Evolutionary conservation across 257 asterid genomes (phyloP).

Genomic region (Dorcoceras hygrometricum): DNA sequence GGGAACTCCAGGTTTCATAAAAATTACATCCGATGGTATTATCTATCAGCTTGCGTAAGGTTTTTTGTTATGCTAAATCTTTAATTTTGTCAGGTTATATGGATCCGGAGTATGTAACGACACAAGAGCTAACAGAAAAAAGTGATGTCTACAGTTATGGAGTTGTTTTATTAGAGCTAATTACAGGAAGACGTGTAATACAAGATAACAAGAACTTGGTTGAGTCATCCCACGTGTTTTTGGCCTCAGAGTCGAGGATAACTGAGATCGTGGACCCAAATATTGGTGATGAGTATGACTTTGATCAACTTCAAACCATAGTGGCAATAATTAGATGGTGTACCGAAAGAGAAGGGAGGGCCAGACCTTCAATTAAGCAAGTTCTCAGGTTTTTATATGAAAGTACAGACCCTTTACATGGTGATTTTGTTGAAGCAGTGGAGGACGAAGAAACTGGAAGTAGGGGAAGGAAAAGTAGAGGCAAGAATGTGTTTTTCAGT

Average conservation of each 20-base stretch:
- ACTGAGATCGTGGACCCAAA: constrained; percentile 67
- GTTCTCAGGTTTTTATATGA: constrained; percentile 80
- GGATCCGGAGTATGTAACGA: constrained; percentile 84
- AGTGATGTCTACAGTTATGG: constrained; percentile 90
- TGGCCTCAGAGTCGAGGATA: constrained; percentile 50
- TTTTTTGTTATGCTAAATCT: background rate
- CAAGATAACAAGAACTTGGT: constrained; percentile 81
- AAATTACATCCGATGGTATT: constrained; percentile 6
- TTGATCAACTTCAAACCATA: constrained; percentile 66
- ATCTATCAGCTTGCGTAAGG: background rate
- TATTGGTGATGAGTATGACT: constrained; percentile 63
- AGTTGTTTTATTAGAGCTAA: constrained; percentile 67
- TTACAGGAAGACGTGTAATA: constrained; percentile 71
- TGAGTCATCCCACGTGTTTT: constrained; percentile 64
- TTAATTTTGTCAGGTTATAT: constrained; percentile 56
- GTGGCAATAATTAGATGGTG: constrained; percentile 67
- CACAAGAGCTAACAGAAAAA: constrained; percentile 89
- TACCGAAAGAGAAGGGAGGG: constrained; percentile 70
- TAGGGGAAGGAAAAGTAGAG: constrained; percentile 54
- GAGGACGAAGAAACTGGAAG: constrained; percentile 60
- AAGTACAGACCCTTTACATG: constrained; percentile 66
- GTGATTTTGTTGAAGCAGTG: constrained; percentile 67
- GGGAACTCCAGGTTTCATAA: constrained; percentile 87
- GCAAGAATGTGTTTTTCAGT: constrained; percentile 43
- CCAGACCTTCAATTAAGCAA: constrained; percentile 89